These are phyloP conservation scores for Emydomyces testavorans DNA, from an alignment of 2,329 filamentous ascomycete species.

Conservation along the genomic window DNA sequence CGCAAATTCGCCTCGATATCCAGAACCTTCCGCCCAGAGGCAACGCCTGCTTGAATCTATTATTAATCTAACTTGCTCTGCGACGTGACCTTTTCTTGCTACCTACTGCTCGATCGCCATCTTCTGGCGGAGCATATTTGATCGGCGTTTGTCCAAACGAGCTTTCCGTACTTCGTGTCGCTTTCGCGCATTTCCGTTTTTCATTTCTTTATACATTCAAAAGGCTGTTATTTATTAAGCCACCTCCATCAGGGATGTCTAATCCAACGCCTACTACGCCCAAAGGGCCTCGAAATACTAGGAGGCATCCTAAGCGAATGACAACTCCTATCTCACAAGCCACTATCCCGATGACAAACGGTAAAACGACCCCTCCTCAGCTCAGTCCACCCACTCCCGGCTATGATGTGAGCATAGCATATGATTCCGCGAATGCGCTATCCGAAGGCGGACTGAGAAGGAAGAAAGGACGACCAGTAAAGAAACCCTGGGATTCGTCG, in stretches of 20 bases:
- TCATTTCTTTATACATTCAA: slow-evolving; percentile 22
- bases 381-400: slow-evolving; percentile 29
- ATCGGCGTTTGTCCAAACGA: slow-evolving; percentile 6
- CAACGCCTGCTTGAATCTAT: slow-evolving; percentile 8
- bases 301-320: slow-evolving; percentile 29
- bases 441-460: slow-evolving; percentile 25
- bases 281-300: slow-evolving; percentile 30
- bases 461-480: slow-evolving; percentile 28
- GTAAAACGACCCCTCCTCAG: slow-evolving; percentile 23
- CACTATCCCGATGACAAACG: slow-evolving; percentile 5
- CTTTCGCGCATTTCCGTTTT: slow-evolving; percentile 15
- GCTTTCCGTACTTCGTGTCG: slow-evolving; percentile 13
- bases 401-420: slow-evolving; percentile 24
- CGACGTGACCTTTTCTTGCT: slow-evolving; percentile 17
- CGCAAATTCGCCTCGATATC: slow-evolving; percentile 3
- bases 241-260: slow-evolving; percentile 36
- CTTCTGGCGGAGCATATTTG: neutral
- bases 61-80: neutral
- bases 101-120: neutral
- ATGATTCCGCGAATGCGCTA: slow-evolving; percentile 22
- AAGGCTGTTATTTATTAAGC: slow-evolving; percentile 44
- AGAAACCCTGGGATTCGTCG: slow-evolving; percentile 26
- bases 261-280: slow-evolving; percentile 32
- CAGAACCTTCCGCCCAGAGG: slow-evolving; percentile 1
- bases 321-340: slow-evolving; percentile 25